These are phyloP conservation scores for Aspergillus brasiliensis DNA, from an alignment of 2,329 filamentous ascomycete species.

Conservation along the genomic window DNA sequence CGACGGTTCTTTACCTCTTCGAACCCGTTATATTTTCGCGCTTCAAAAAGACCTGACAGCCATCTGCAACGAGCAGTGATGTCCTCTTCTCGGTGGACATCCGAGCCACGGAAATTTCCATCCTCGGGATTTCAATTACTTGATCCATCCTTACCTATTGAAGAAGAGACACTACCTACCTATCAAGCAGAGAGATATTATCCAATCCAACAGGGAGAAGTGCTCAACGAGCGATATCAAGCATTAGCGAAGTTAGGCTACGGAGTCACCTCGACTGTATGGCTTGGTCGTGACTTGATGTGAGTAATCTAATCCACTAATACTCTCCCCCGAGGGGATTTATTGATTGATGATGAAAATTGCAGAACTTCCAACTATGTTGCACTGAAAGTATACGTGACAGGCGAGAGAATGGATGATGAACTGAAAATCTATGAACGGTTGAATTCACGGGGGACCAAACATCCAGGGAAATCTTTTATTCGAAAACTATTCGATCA, in stretches of 20 bases:
- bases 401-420: background rate
- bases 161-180: slow-evolving; percentile 23
- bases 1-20: background rate
- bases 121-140: slow-evolving; percentile 11
- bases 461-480: background rate
- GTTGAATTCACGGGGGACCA: background rate
- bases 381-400: background rate
- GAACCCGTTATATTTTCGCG: background rate
- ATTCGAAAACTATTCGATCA: background rate
- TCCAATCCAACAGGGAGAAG: slow-evolving; percentile 20
- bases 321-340: background rate
- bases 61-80: background rate
- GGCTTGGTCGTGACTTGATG: slow-evolving; percentile 23
- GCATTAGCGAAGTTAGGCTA: slow-evolving; percentile 30
- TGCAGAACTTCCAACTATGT: background rate
- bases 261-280: slow-evolving; percentile 30
- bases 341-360: background rate
- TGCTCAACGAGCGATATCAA: slow-evolving; percentile 27
- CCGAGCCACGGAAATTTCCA: slow-evolving; percentile 10
- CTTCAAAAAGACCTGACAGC: background rate
- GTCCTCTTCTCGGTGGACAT: slow-evolving; percentile 9
- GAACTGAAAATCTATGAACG: background rate
- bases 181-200: slow-evolving; percentile 24
- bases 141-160: slow-evolving; percentile 14
- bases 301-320: background rate